Evolutionary conservation across 1,284 basidiomycete species (phyloP), one percentile per base, ranked within the genome.

Genomic region (Cryptococcus sp.): DNA sequence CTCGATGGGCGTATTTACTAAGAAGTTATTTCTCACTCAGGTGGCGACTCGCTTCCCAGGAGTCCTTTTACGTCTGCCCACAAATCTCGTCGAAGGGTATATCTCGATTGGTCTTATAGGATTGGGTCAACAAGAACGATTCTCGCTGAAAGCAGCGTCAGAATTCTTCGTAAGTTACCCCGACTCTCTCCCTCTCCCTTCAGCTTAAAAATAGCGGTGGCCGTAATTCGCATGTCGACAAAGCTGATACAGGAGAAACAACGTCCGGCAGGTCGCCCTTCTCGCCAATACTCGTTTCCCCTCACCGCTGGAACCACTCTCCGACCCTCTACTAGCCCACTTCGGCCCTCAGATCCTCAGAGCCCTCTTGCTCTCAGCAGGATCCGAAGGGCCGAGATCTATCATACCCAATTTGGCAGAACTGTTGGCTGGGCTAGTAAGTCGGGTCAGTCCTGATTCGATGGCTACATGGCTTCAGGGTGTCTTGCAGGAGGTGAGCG

Each of bases 401-500:
- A 86, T 85, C n/a, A 86, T 88, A 8, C 87, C 85, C 11, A 93
- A 94, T 70, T 80, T 93, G 23, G 88, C 90, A 6, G 91, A 93
- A 66, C 77, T 93, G 38, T 78, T 94, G 46, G 85, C 86, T 5
- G 84, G 82, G 27, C 75, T 93, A 42, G 80, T 86, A 38, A 82
- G 81, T 10, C 82, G 88, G 43, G 81, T 82, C 63, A 83, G 81
- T 15, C 69, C 68, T 2, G 78, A 76, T 42, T 84, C 83, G 68
- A 85, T 82, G 75, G 82, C 78, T 71, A 79, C 64, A 17, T 94
- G 91, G 91, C 85, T 91, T 72, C 80, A 83, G 35, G 84, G 85
- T 49, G 84, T 91, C 22, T 72, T 93, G 25, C 85, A 85, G 63
- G 81, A 86, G 50, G 90, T 91, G 67, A 59, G 88, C 78, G 15